Percentiles rank a stretch among this genome's conserved stretches.
Evolutionary conservation across 305 asterid genomes (phyloP).

Genomic region (Salvia sclarea): DNA sequence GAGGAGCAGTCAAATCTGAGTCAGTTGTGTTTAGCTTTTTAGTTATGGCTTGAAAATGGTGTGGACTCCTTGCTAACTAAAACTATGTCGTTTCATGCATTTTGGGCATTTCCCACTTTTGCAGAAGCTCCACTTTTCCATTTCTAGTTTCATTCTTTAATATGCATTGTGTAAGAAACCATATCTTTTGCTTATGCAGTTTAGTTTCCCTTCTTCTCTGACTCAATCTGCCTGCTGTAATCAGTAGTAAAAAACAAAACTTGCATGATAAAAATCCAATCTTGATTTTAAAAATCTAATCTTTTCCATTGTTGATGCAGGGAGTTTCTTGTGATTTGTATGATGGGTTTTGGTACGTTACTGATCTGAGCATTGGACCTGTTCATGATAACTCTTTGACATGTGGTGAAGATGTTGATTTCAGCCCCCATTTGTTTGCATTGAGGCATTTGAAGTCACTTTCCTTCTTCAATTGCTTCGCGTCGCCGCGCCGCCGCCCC

Average conservation of each 20-base stretch:
- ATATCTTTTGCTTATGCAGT: conserved; percentile 10
- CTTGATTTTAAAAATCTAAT: conserved; percentile 1
- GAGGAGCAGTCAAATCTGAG: conserved; percentile 31
- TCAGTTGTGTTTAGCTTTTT: conserved; percentile 11
- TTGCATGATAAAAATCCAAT: too few relatives aligned
- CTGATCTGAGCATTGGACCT: conserved; percentile 75
- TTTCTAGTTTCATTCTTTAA: conserved; percentile 32
- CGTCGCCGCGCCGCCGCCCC: conserved; percentile 35
- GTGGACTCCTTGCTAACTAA: conserved; percentile 16
- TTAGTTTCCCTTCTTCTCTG: background rate
- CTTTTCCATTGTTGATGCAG: conserved; percentile 39
- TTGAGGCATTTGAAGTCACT: conserved; percentile 71
- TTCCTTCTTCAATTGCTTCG: conserved; percentile 73
- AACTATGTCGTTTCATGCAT: conserved; percentile 32
- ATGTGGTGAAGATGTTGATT: conserved; percentile 60
- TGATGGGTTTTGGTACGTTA: conserved; percentile 86
- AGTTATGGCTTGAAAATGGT: background rate
- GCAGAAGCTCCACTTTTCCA: conserved; percentile 25
- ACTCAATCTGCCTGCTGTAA: background rate
- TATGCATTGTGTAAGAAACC: background rate
- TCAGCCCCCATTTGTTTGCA: conserved; percentile 55
- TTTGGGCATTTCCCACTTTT: conserved; percentile 29
- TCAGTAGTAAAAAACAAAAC: background rate
- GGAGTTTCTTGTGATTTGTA: conserved; percentile 86
- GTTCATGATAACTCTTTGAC: conserved; percentile 80